Percentiles rank a stretch among this genome's conserved stretches.
Conservation (phyloP, 1,139 yeast genomes). For the Kluyveromyces sp. region DNA sequence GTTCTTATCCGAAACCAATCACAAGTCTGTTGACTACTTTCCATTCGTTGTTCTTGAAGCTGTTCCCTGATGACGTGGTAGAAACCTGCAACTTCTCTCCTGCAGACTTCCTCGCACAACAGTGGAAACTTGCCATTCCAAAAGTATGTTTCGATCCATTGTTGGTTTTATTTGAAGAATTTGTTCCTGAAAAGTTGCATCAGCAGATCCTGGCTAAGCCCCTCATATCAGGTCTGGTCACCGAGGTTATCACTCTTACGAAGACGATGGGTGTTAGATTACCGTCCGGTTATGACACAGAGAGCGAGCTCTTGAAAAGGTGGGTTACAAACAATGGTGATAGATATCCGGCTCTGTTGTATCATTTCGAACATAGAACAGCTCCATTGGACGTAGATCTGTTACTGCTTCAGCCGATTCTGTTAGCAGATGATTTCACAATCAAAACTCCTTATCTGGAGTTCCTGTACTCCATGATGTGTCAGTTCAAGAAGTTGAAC, state of each 20-base stretch:
- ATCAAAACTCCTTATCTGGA: constrained; percentile 87
- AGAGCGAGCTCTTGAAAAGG: constrained; percentile 47
- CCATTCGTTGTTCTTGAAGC: constrained; percentile 25
- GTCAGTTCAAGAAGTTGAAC: constrained; percentile 56
- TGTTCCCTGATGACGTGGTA: constrained; percentile 35
- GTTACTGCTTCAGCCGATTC: constrained; percentile 73
- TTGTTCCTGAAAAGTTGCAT: constrained; percentile 50
- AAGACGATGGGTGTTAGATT: constrained; percentile 66
- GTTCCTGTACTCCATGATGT: constrained; percentile 71
- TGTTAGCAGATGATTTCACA: constrained; percentile 77
- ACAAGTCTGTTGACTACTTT: constrained; percentile 24
- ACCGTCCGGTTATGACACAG: constrained; percentile 35
- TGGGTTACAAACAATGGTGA: constrained; percentile 38
- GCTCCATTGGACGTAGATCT: constrained; percentile 55
- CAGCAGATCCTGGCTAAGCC: constrained; percentile 79
- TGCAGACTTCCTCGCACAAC: constrained; percentile 60
- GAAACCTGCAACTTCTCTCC: constrained; percentile 35
- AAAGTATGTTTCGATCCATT: constrained; percentile 72
- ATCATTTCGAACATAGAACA: constrained; percentile 24
- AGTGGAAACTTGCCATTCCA: constrained; percentile 82
- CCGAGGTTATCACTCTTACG: constrained; percentile 66
- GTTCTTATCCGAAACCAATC: constrained; percentile 21
- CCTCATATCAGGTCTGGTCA: constrained; percentile 67
- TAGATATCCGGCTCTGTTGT: constrained; percentile 25
- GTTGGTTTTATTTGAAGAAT: constrained; percentile 63